Conservation (phyloP, 2,329 filamentous ascomycete genomes). For the Hypomyces rosellus region DNA sequence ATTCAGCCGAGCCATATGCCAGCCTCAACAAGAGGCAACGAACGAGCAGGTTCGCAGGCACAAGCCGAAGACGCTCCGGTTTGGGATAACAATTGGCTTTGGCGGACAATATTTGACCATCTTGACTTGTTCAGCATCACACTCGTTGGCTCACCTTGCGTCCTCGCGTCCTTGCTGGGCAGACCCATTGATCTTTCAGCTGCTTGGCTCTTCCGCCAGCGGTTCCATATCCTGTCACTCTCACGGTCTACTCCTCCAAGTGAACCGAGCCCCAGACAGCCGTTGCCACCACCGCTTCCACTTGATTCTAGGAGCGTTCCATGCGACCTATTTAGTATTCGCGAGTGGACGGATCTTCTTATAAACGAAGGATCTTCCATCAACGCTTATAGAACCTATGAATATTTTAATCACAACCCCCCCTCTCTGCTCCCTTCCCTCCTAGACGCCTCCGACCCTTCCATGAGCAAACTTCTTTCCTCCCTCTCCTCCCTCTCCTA, state of each 20-base stretch:
- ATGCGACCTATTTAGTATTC: conserved; percentile 47
- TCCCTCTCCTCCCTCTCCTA: conserved; percentile 49
- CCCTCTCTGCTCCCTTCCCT: conserved; percentile 55
- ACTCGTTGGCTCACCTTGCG: conserved; percentile 54
- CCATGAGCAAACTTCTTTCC: conserved; percentile 28
- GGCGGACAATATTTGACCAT: conserved; percentile 47
- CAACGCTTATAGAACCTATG: conserved; percentile 63
- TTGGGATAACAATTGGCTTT: conserved; percentile 39
- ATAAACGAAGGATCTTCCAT: conserved; percentile 73
- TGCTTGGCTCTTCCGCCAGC: conserved; percentile 57
- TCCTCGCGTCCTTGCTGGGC: conserved; percentile 55
- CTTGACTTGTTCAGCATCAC: conserved; percentile 49
- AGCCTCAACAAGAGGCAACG: conserved; percentile 19
- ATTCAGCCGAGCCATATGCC: conserved; percentile 24
- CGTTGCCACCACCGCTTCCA: no score
- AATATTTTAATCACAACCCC: conserved; percentile 60
- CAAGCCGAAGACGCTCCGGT: conserved; percentile 2
- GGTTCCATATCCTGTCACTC: conserved; percentile 53
- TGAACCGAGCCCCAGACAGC: no score
- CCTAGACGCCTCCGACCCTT: conserved; percentile 35
- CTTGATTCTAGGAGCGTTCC: conserved; percentile 12
- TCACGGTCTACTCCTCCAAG: conserved; percentile 20
- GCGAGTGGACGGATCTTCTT: conserved; percentile 57
- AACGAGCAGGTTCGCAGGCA: background rate
- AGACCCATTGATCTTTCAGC: conserved; percentile 51